phyloP scores from a whole-genome alignment of 257 asterid genomes.

The Cruciata laevipes region DNA sequence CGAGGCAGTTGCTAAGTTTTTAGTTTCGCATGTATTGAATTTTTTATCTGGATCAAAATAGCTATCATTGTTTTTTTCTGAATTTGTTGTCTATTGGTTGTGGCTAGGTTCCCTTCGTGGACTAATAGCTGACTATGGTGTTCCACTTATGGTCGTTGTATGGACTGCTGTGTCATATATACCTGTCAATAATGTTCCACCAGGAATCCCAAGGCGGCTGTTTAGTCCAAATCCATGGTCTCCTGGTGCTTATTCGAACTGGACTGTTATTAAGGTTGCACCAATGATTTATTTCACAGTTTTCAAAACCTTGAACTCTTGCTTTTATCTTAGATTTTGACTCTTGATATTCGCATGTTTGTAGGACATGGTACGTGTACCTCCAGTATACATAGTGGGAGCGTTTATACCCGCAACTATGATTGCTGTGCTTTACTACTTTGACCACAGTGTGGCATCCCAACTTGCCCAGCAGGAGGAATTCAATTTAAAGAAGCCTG shows the following conservation, averaged over 20 bases:
- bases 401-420: slow-evolving; percentile 96
- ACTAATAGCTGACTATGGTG: slow-evolving; percentile 91
- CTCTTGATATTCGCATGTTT: slow-evolving; percentile 7
- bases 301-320: not conserved
- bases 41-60: not conserved
- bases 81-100: slow-evolving; percentile 19
- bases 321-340: slow-evolving; percentile 3
- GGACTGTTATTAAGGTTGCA: slow-evolving; percentile 92
- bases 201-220: slow-evolving; percentile 82
- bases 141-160: slow-evolving; percentile 85
- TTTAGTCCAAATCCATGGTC: slow-evolving; percentile 99
- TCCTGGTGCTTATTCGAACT: slow-evolving; percentile 84
- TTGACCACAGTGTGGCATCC: slow-evolving; percentile 97
- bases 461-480: slow-evolving; percentile 93
- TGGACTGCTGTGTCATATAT: slow-evolving; percentile 91
- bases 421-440: slow-evolving; percentile 98
- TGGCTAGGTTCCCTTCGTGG: slow-evolving; percentile 80
- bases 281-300: not conserved
- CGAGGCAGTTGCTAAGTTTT: not conserved
- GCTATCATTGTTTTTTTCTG: slow-evolving; percentile 1
- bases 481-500: slow-evolving; percentile 87
- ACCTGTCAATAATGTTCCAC: slow-evolving; percentile 68
- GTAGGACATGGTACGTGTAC: slow-evolving; percentile 92
- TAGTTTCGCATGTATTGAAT: not conserved
- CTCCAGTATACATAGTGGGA: slow-evolving; percentile 72